Conservation (phyloP, 1,284 basidiomycete species). For the Cryptococcus sp. region DNA sequence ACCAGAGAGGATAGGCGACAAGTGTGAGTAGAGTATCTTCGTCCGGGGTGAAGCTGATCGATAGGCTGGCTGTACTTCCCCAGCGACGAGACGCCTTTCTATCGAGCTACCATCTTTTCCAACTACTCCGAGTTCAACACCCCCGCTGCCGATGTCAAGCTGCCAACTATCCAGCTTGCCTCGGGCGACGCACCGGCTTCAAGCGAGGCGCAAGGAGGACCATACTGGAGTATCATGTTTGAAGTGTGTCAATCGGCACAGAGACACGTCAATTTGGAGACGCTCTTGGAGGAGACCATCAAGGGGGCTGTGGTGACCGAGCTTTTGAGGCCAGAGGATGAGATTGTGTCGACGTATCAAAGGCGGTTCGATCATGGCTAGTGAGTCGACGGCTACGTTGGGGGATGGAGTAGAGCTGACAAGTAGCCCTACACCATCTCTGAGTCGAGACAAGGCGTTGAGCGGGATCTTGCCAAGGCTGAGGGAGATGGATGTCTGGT, state of each 20-base stretch:
- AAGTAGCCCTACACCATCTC: slow-evolving; percentile 49
- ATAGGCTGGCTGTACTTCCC: slow-evolving; percentile 47
- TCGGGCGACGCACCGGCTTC: slow-evolving; percentile 46
- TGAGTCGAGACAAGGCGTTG: slow-evolving; percentile 50
- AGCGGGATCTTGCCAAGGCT: slow-evolving; percentile 48
- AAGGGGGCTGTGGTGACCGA: slow-evolving; percentile 51
- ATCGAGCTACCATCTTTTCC: slow-evolving; percentile 54
- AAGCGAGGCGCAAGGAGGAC: slow-evolving; percentile 44
- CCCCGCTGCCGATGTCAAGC: slow-evolving; percentile 44
- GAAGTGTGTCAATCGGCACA: slow-evolving; percentile 52
- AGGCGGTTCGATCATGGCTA: slow-evolving; percentile 49
- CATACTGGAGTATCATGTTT: slow-evolving; percentile 52
- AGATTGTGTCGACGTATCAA: slow-evolving; percentile 53
- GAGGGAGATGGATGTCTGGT: slow-evolving; percentile 47
- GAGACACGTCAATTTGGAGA: slow-evolving; percentile 50
- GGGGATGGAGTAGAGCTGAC: too few relatives aligned
- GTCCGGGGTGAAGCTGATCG: neutral
- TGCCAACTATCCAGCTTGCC: slow-evolving; percentile 50
- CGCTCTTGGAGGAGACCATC: slow-evolving; percentile 50
- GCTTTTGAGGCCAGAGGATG: slow-evolving; percentile 49
- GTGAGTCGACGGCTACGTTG: slow-evolving; percentile 16
- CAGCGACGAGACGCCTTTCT: slow-evolving; percentile 52
- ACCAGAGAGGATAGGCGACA: slow-evolving; percentile 52
- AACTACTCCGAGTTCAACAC: slow-evolving; percentile 54
- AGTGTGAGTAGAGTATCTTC: slow-evolving; percentile 38